Base-by-base conservation (phyloP, 108 stramenopile species). In the Cyclotella kingstonii region DNA sequence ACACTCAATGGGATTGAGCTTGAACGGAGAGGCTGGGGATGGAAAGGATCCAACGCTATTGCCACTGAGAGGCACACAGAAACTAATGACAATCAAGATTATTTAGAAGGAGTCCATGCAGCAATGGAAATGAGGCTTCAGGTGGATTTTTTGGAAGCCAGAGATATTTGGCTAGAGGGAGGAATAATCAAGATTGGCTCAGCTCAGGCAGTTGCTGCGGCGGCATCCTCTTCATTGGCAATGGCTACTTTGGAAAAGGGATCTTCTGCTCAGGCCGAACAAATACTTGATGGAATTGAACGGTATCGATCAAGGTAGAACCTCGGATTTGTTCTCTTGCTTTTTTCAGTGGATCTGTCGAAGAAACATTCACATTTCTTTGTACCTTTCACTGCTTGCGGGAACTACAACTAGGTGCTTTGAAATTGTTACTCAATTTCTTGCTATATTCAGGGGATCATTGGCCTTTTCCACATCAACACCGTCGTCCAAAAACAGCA, bases 391-490 rank as follows among this genome's bases (percentile, higher is more conserved):
- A 38, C 33, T 25, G n/a, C 42, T 2, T 58, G 1, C 27, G 3
- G 36, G 10, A 11, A n/a, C 22, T 4, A 10, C n/a, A 18, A 28
- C 14, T 59, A 87, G 86, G 57, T 81, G 85, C 72, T 92, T 92
- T 70, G 90, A 92, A 47, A 86, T 92, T 61, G 90, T 85, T 0
- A 92, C 87, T 4, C 90, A 92, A 58, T 92, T 82, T 63, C 84
- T 86, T 45, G 90, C 90, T 17, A 92, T 92, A 30, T 92, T 92
- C 60, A 67, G 90, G 17, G 85, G 75, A 22, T 70, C 70, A 14
- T 65, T 70, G 46, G 69, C 69, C 10, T 10, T 42, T n/a, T 64
- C 73, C 14, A 54, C 67, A 67, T 70, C n/a, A n/a, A n/a, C n/a
- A n/a, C n/a, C n/a, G n/a, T n/a, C 69, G 36, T 54, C 67, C 6